These are phyloP conservation scores for Capsicum chinense DNA, from an alignment of 257 asterid species.

Conservation along the genomic window DNA sequence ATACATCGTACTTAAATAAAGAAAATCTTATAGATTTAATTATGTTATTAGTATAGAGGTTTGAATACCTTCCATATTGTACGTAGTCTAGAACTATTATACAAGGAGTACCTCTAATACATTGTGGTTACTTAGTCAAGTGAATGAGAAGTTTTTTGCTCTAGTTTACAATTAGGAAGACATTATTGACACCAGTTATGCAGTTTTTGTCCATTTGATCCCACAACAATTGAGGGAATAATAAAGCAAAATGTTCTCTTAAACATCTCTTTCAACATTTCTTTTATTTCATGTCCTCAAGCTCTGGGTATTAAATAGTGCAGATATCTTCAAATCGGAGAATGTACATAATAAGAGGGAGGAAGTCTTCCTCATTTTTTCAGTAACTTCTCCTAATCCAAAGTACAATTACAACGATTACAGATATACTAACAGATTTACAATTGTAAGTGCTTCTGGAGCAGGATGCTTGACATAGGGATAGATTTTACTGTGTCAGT, in stretches of 20 bases:
- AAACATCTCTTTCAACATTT: background rate
- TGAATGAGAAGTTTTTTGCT: background rate
- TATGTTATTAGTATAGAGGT: background rate
- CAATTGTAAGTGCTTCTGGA: background rate
- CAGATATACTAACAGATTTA: background rate
- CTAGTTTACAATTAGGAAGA: background rate
- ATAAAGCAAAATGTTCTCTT: background rate
- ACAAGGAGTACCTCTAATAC: conserved; percentile 2
- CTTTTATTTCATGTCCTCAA: conserved; percentile 5
- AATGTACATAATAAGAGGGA: conserved; percentile 15
- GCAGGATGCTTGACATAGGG: background rate
- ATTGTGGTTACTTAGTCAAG: conserved; percentile 7
- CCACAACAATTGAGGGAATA: background rate
- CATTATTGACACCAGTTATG: conserved; percentile 11
- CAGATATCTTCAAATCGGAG: background rate
- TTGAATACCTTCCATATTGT: background rate
- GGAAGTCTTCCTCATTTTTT: conserved; percentile 6
- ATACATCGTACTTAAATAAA: background rate
- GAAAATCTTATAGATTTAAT: background rate
- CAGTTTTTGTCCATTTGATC: background rate
- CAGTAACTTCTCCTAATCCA: background rate
- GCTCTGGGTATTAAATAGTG: background rate
- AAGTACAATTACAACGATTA: background rate
- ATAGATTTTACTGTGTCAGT: background rate
- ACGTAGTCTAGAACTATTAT: background rate